Percentiles rank a stretch among this genome's conserved stretches.
phyloP scores from a whole-genome alignment of 768 basidiomycete species.

The Boletus rex-veris region DNA sequence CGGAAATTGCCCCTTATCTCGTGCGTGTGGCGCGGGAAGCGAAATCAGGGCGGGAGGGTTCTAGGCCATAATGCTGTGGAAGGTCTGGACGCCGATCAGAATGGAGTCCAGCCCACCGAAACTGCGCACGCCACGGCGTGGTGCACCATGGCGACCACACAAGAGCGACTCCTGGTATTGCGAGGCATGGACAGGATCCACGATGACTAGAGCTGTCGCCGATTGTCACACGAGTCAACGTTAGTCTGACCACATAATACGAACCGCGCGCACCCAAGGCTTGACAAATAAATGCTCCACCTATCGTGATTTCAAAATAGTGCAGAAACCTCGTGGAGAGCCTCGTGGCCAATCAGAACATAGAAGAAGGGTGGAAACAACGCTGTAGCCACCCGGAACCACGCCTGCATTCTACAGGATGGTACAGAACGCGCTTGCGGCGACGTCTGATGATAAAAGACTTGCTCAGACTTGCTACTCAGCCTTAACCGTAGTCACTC shows the following conservation, averaged over 20 bases:
- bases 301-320: not conserved
- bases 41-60: not conserved
- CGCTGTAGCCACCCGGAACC: not conserved
- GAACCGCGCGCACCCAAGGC: not conserved
- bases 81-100: constrained; percentile 11
- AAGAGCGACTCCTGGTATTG: not conserved
- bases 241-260: not conserved
- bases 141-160: not conserved
- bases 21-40: not conserved
- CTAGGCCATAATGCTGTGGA: not conserved
- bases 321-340: constrained; percentile 11
- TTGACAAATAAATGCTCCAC: not conserved
- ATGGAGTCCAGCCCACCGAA: not conserved
- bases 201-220: not conserved
- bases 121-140: not conserved
- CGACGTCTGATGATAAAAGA: constrained; percentile 1
- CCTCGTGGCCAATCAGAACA: constrained; percentile 9
- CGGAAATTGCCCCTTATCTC: not conserved
- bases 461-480: not conserved
- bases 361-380: not conserved
- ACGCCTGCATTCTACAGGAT: not conserved
- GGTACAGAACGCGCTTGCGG: not conserved
- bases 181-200: not conserved
- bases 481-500: not conserved
- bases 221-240: not conserved